Conservation (phyloP, 208 protist species). For the Histomonas meleagridis region DNA sequence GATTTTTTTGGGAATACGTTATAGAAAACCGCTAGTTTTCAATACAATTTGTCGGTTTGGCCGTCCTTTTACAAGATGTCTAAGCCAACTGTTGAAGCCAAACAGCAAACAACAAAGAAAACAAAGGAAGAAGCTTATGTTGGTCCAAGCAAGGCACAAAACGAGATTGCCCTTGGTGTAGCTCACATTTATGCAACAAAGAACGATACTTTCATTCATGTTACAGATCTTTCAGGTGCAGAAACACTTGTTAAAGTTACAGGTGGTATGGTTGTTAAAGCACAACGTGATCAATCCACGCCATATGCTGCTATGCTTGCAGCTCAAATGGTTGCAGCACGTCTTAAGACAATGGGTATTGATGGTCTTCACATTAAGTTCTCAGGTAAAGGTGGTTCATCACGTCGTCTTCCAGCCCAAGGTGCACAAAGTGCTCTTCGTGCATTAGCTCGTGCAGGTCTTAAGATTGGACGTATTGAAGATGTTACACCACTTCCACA, state of each 20-base stretch:
- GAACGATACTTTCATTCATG: conserved; percentile 99
- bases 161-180: conserved; percentile 85
- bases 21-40: no score
- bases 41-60: no score
- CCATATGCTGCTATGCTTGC: conserved; percentile 99
- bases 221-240: conserved; percentile 94
- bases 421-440: conserved; percentile 96
- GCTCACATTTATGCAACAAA: conserved; percentile 98
- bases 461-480: conserved; percentile 99
- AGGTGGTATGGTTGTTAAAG: conserved; percentile 99
- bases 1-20: no score
- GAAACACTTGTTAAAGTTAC: conserved; percentile 95
- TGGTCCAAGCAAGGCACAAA: conserved; percentile 42
- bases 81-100: background rate
- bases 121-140: background rate
- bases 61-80: no score
- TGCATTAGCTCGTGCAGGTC: conserved; percentile 89
- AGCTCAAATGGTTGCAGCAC: conserved; percentile 89
- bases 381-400: background rate
- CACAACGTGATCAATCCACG: conserved; percentile 97
- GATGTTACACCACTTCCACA: conserved; percentile 99
- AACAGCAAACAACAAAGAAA: background rate
- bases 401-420: conserved; percentile 8
- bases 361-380: conserved; percentile 37
- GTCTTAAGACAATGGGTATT: conserved; percentile 60